These are phyloP conservation scores for Zangia roseola DNA, from an alignment of 768 basidiomycete genomes.

Conservation along the genomic window DNA sequence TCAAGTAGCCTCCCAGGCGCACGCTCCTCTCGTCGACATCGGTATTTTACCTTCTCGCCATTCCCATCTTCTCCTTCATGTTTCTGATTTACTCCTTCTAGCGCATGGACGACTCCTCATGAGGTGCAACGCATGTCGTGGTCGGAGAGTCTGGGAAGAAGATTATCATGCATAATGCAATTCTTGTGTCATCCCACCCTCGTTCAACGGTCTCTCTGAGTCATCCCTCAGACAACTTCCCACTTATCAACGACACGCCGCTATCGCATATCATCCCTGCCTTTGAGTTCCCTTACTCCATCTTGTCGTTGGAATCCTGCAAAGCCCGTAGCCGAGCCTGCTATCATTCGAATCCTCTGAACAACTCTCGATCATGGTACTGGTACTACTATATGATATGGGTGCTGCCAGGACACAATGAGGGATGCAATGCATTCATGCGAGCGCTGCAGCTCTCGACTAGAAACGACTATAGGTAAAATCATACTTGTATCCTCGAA, in stretches of 20 bases:
- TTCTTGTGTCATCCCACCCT: no score
- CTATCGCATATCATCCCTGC: constrained; percentile 48
- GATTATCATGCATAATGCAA: constrained; percentile 88
- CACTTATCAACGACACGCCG: no score
- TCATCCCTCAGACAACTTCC: no score
- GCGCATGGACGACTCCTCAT: constrained; percentile 97
- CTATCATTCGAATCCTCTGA: constrained; percentile 64
- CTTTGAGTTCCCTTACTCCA: constrained; percentile 43
- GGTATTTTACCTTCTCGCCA: constrained; percentile 93
- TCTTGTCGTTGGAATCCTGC: constrained; percentile 39
- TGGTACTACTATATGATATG: no score
- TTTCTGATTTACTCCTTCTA: constrained; percentile 96
- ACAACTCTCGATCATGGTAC: constrained; percentile 58
- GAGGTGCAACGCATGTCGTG: constrained; percentile 92
- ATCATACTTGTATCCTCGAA: no score
- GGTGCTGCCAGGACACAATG: no score
- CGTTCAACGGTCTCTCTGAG: no score
- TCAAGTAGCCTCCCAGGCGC: constrained; percentile 54
- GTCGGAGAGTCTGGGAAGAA: constrained; percentile 95
- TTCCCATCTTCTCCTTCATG: constrained; percentile 91
- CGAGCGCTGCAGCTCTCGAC: no score
- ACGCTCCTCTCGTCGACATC: constrained; percentile 79
- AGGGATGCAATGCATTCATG: no score
- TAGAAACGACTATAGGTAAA: no score
- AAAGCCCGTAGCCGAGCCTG: constrained; percentile 41